These are phyloP conservation scores for Epichloe gansuensis DNA, from an alignment of 2,329 filamentous ascomycete genomes.

Conservation along the genomic window DNA sequence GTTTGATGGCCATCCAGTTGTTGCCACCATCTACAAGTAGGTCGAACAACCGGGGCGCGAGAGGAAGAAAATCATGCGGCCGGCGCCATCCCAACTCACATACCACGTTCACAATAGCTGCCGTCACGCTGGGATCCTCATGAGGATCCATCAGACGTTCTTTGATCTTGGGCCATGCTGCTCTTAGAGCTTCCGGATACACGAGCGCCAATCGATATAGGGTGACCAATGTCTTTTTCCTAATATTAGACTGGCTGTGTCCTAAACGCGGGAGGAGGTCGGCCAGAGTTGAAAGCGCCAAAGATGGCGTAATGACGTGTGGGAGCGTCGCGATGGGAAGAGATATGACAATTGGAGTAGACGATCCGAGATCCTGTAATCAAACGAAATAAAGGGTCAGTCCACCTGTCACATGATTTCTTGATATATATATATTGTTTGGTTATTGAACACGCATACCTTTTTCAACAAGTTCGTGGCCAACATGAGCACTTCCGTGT, in stretches of 20 bases:
- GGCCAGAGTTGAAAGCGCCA: constrained; percentile 77
- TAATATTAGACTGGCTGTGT: constrained; percentile 72
- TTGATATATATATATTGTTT: neutral
- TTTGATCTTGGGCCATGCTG: constrained; percentile 96
- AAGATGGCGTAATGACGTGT: constrained; percentile 82
- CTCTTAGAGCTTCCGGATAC: constrained; percentile 86
- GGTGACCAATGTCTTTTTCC: constrained; percentile 94
- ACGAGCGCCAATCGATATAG: constrained; percentile 86
- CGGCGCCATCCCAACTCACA: constrained; percentile 92
- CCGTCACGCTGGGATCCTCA: constrained; percentile 86
- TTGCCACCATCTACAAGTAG: constrained; percentile 83
- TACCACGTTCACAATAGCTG: constrained; percentile 91
- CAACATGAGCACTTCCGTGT: constrained; percentile 95
- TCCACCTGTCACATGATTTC: neutral
- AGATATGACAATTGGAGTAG: constrained; percentile 63
- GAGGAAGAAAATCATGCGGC: constrained; percentile 82
- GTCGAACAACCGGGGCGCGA: constrained; percentile 86
- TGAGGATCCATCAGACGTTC: constrained; percentile 80
- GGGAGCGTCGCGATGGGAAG: constrained; percentile 84
- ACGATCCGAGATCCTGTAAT: constrained; percentile 52
- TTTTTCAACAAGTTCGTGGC: constrained; percentile 96
- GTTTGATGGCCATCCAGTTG: constrained; percentile 99
- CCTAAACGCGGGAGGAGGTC: constrained; percentile 77
- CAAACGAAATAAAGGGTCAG: neutral
- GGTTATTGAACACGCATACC: constrained; percentile 28